phyloP scores from a whole-genome alignment of 768 basidiomycete species.

The Daedalea quercina region DNA sequence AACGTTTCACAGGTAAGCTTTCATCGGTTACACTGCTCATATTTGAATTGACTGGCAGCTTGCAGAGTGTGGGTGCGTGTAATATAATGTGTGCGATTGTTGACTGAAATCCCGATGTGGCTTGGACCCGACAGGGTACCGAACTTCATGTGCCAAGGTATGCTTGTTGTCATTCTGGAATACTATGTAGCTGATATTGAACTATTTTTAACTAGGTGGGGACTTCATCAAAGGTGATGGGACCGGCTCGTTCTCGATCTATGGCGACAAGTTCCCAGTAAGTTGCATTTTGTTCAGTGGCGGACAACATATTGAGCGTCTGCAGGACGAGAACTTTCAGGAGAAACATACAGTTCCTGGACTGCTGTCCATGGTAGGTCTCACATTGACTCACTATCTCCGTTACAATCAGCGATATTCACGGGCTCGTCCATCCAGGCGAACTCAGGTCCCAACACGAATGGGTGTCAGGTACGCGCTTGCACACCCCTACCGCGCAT shows the following conservation, averaged over 20 bases:
- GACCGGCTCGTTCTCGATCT: conserved; percentile 95
- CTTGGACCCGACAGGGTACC: conserved; percentile 49
- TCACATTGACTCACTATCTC: no score
- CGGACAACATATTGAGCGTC: no score
- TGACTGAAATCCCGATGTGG: not conserved
- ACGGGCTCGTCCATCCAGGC: conserved; percentile 56
- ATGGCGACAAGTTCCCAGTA: conserved; percentile 90
- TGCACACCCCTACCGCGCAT: no score
- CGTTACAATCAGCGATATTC: no score
- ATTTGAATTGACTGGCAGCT: conserved; percentile 7
- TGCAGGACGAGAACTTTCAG: conserved; percentile 89
- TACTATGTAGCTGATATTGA: not conserved
- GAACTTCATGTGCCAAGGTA: conserved; percentile 96
- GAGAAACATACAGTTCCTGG: conserved; percentile 86
- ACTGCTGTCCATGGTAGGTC: conserved; percentile 79
- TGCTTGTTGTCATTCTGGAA: not conserved
- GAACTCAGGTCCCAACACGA: conserved; percentile 91
- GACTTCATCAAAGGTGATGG: conserved; percentile 95
- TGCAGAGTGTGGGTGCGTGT: conserved; percentile 57
- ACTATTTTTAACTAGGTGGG: conserved; percentile 49
- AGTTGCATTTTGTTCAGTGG: conserved; percentile 21
- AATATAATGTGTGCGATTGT: not conserved
- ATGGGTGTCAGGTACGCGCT: conserved; percentile 75
- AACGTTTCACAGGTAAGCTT: conserved; percentile 81
- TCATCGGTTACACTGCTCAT: no score